These are phyloP conservation scores for Thelonectria blattea DNA, from an alignment of 2,329 filamentous ascomycete genomes.

Conservation along the genomic window DNA sequence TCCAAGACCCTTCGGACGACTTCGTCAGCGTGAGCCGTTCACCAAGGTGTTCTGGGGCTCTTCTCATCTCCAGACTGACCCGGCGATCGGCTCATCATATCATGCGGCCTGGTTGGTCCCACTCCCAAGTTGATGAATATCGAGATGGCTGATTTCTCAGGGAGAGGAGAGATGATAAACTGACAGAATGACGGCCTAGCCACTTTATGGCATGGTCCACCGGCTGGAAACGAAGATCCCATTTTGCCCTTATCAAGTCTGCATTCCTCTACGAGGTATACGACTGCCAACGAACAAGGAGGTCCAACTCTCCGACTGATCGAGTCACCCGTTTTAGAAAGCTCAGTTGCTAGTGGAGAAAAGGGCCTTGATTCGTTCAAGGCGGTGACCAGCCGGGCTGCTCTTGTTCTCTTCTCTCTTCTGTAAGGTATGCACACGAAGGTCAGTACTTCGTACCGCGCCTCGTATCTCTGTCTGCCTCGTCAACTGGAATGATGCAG, in stretches of 20 bases:
- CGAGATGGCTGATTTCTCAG: slow-evolving; percentile 6
- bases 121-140: slow-evolving; percentile 9
- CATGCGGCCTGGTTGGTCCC: slow-evolving; percentile 13
- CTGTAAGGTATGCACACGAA: background rate
- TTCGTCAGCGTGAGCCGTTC: slow-evolving; percentile 6
- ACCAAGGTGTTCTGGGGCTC: slow-evolving; percentile 7
- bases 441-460: background rate
- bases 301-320: slow-evolving; percentile 4
- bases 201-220: slow-evolving; percentile 12
- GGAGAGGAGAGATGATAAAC: slow-evolving; percentile 11
- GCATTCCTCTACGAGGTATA: background rate
- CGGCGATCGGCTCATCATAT: slow-evolving; percentile 18
- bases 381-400: slow-evolving; percentile 14
- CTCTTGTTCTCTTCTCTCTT: background rate
- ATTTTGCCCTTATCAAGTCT: slow-evolving; percentile 14
- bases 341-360: slow-evolving; percentile 14
- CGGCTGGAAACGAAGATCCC: slow-evolving; percentile 15
- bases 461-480: slow-evolving; percentile 3
- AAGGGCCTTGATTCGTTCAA: slow-evolving; percentile 15
- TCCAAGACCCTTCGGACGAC: slow-evolving; percentile 24
- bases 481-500: background rate
- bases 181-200: slow-evolving; percentile 9
- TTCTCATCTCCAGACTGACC: slow-evolving; percentile 11
- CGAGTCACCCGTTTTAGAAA: slow-evolving; percentile 2
- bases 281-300: slow-evolving; percentile 14